These are phyloP conservation scores for Saccharomyces hybrid DNA, from an alignment of 1,139 yeast genomes.

Conservation along the genomic window DNA sequence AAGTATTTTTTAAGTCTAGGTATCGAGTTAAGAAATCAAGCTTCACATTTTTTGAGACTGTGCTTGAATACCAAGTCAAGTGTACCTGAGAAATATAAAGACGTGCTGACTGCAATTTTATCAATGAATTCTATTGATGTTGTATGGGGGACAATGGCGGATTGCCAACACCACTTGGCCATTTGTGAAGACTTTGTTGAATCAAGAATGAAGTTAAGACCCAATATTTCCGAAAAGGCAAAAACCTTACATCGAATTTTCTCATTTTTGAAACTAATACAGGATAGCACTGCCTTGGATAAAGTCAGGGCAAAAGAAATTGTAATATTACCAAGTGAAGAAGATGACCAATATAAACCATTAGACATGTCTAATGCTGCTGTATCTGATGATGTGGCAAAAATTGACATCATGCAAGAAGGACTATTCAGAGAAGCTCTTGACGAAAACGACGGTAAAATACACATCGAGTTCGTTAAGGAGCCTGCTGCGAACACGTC, in stretches of 20 bases:
- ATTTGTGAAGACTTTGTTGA: conserved; percentile 72
- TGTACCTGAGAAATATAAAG: conserved; percentile 65
- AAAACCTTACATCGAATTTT: conserved; percentile 69
- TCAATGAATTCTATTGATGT: conserved; percentile 86
- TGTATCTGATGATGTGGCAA: conserved; percentile 1
- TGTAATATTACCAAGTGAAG: conserved; percentile 5
- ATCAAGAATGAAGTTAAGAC: conserved; percentile 59
- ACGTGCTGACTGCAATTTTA: conserved; percentile 73
- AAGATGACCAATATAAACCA: not conserved
- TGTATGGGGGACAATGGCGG: conserved; percentile 89
- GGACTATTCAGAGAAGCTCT: conserved; percentile 19
- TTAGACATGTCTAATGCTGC: conserved; percentile 1
- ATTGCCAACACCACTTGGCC: conserved; percentile 65
- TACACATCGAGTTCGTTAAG: conserved; percentile 19
- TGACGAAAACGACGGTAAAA: conserved; percentile 20
- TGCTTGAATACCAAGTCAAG: conserved; percentile 41
- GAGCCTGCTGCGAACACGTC: not conserved
- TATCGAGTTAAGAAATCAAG: conserved; percentile 65
- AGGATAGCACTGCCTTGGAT: conserved; percentile 61
- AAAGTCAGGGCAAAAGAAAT: conserved; percentile 29
- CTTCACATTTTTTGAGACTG: conserved; percentile 56
- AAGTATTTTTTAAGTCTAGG: conserved; percentile 67
- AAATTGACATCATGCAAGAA: not conserved
- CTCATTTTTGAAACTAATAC: conserved; percentile 66
- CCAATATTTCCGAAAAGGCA: conserved; percentile 68